These are phyloP conservation scores for Linnemannia zychae DNA, from an alignment of 192 early-diverging fungal species.

Conservation along the genomic window DNA sequence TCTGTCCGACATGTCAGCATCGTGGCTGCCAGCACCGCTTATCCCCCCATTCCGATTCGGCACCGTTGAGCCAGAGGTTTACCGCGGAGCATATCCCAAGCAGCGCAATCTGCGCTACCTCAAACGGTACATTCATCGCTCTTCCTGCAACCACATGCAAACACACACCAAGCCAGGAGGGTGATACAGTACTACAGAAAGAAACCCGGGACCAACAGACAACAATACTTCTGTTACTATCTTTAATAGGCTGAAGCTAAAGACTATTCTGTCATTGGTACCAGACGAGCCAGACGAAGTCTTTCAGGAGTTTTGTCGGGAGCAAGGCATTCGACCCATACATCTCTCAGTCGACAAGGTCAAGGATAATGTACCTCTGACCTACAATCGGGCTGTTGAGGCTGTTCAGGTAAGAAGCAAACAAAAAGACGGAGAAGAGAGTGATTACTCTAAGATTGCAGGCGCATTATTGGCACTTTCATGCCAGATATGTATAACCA, in stretches of 20 bases:
- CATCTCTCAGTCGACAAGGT: constrained; percentile 83
- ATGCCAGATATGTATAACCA: neutral
- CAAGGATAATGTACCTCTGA: constrained; percentile 90
- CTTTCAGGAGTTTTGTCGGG: constrained; percentile 73
- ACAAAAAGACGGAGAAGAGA: neutral
- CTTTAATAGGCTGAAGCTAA: constrained; percentile 68
- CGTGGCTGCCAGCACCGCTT: constrained; percentile 60
- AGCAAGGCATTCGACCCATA: constrained; percentile 74
- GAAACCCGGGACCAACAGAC: neutral
- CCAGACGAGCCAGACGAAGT: constrained; percentile 76
- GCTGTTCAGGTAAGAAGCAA: constrained; percentile 68
- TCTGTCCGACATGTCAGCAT: constrained; percentile 20
- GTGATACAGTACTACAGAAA: neutral
- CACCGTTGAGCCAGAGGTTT: constrained; percentile 86
- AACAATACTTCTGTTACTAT: neutral
- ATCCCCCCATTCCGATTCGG: constrained; percentile 90
- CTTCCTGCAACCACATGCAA: neutral
- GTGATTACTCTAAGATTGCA: neutral
- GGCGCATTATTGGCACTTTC: neutral
- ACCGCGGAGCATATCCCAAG: constrained; percentile 92
- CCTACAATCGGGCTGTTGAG: constrained; percentile 77
- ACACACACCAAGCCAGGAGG: neutral
- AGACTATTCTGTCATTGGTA: constrained; percentile 89
- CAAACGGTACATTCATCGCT: constrained; percentile 62
- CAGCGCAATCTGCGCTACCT: constrained; percentile 89